phyloP scores from a whole-genome alignment of 2,329 filamentous ascomycete genomes.

The Fusarium mundagurra region DNA sequence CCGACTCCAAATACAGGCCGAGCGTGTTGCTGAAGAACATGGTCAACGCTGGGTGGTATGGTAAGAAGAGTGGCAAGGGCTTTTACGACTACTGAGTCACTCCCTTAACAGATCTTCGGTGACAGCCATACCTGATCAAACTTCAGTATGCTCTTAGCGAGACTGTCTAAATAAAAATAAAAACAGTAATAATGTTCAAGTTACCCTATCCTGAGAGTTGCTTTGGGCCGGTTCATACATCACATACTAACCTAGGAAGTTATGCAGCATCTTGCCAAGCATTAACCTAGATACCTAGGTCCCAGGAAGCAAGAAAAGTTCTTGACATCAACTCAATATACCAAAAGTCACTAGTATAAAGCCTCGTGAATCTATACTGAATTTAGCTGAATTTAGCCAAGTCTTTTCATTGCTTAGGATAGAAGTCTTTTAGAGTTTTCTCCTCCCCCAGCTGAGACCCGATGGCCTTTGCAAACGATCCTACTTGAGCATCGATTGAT shows the following conservation, averaged over 20 bases:
- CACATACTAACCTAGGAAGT: not conserved
- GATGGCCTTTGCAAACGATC: not conserved
- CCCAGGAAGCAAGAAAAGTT: not conserved
- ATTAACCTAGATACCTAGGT: not conserved
- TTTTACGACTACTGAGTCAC: conserved; percentile 83
- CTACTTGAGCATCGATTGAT: not conserved
- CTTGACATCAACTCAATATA: not conserved
- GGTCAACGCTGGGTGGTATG: conserved; percentile 97
- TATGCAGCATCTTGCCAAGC: not conserved
- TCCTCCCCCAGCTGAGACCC: not conserved
- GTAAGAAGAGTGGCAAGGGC: conserved; percentile 96
- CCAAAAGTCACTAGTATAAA: not conserved
- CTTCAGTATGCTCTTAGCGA: not conserved
- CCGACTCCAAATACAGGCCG: conserved; percentile 94
- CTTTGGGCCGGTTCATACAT: not conserved
- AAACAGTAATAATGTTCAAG: not conserved
- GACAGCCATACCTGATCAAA: not conserved
- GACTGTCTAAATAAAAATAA: not conserved
- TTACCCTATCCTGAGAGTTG: not conserved
- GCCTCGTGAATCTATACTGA: not conserved
- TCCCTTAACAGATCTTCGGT: not conserved
- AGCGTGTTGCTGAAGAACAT: conserved; percentile 90
- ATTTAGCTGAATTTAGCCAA: not conserved
- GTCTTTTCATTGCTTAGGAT: not conserved
- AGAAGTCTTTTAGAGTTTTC: not conserved